These are phyloP conservation scores for Hydrangea macrophylla DNA, from an alignment of 148 eudicot genomes.

Conservation along the genomic window DNA sequence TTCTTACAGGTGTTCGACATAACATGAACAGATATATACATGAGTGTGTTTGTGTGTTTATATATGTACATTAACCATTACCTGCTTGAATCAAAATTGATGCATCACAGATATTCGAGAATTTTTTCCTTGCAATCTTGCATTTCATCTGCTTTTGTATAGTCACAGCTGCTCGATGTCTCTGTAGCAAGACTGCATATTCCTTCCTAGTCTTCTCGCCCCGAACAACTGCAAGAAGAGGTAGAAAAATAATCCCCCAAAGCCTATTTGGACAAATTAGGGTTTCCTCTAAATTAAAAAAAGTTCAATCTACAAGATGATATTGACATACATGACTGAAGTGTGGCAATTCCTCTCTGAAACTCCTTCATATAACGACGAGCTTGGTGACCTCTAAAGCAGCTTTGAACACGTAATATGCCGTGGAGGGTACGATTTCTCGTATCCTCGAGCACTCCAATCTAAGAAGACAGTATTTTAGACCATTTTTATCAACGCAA, in stretches of 20 bases:
- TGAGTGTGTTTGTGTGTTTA: neutral
- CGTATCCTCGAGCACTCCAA: constrained; percentile 93
- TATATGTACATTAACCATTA: constrained; percentile 12
- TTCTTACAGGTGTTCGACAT: too few species aligned
- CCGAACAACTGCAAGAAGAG: constrained; percentile 59
- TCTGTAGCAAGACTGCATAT: constrained; percentile 54
- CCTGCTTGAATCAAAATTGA: constrained; percentile 74
- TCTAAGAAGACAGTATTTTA: constrained; percentile 35
- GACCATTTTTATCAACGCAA: neutral
- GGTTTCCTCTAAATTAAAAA: neutral
- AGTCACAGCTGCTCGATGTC: constrained; percentile 72
- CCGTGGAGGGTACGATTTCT: constrained; percentile 92
- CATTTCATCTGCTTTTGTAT: constrained; percentile 73
- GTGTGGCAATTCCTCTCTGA: constrained; percentile 54
- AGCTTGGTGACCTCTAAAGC: constrained; percentile 94
- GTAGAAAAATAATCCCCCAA: constrained; percentile 3
- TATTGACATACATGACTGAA: constrained; percentile 73
- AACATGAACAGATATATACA: neutral
- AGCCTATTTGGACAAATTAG: constrained; percentile 2
- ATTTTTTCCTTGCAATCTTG: constrained; percentile 41
- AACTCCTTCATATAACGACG: constrained; percentile 52
- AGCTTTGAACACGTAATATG: constrained; percentile 90
- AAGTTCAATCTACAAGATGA: neutral
- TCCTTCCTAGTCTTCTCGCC: constrained; percentile 85
- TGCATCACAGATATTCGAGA: constrained; percentile 44